Evolutionary conservation across 148 eudicot genomes (phyloP).

Genomic region (Polygonum aviculare): DNA sequence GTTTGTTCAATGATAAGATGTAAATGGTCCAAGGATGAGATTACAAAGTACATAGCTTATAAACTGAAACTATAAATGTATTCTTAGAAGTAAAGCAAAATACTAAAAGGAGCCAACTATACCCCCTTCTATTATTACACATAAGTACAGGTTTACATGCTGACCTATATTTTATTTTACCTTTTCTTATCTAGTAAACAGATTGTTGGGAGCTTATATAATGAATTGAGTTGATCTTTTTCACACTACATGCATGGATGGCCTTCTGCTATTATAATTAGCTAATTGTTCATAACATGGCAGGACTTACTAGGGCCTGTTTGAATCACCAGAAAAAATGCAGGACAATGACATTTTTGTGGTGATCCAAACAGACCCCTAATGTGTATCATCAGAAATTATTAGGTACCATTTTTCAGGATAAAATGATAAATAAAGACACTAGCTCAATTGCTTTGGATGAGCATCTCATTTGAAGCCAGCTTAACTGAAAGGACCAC

Average conservation of each 20-base stretch:
- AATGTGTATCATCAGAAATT: too few relatives aligned
- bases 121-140: too few relatives aligned
- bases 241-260: not conserved
- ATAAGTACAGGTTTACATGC: not conserved
- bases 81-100: not conserved
- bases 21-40: not conserved
- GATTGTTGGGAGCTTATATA: not conserved
- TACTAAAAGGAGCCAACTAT: not conserved
- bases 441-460: too few relatives aligned
- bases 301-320: too few relatives aligned
- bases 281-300: too few relatives aligned
- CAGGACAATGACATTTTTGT: too few relatives aligned
- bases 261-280: too few relatives aligned
- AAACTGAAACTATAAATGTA: not conserved
- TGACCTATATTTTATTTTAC: not conserved
- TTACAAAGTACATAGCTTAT: not conserved
- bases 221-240: not conserved
- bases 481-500: not conserved
- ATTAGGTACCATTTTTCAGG: too few relatives aligned
- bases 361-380: too few relatives aligned
- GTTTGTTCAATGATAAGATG: not conserved
- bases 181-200: not conserved
- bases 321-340: too few relatives aligned
- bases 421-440: too few relatives aligned
- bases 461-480: not conserved